Conservation (phyloP, 2,329 filamentous ascomycete species). For the Verticillium dahliae region DNA sequence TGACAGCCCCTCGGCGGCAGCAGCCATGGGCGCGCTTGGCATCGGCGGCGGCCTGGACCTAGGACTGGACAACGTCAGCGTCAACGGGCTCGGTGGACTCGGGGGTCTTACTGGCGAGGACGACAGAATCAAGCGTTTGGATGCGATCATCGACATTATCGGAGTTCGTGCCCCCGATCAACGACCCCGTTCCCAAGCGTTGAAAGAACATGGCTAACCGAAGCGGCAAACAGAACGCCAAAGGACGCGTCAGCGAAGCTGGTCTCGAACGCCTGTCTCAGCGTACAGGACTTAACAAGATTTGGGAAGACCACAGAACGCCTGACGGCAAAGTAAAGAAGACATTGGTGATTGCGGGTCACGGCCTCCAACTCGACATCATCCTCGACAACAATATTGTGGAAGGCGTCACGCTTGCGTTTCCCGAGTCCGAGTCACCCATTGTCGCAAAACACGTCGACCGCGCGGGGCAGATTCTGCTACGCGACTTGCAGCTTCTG, state of each 20-base stretch:
- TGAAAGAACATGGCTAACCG: slow-evolving; percentile 18
- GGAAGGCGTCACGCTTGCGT: slow-evolving; percentile 54
- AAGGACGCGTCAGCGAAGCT: slow-evolving; percentile 65
- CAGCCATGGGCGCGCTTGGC: slow-evolving; percentile 50
- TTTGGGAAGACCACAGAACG: slow-evolving; percentile 49
- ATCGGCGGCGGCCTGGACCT: slow-evolving; percentile 46
- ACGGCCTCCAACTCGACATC: slow-evolving; percentile 55
- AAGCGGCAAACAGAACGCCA: slow-evolving; percentile 17
- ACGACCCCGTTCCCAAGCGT: slow-evolving; percentile 23
- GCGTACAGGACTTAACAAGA: slow-evolving; percentile 57
- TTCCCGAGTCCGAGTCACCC: slow-evolving; percentile 54
- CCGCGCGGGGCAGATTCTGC: slow-evolving; percentile 58
- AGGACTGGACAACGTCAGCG: slow-evolving; percentile 42
- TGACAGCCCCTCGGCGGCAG: slow-evolving; percentile 58
- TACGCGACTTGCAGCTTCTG: slow-evolving; percentile 55
- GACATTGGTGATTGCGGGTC: slow-evolving; percentile 56
- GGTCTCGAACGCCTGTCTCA: slow-evolving; percentile 67
- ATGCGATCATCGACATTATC: slow-evolving; percentile 42
- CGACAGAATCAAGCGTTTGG: slow-evolving; percentile 48
- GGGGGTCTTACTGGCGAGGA: slow-evolving; percentile 39
- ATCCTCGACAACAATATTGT: slow-evolving; percentile 56
- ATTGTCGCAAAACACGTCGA: slow-evolving; percentile 54
- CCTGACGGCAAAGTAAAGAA: slow-evolving; percentile 41
- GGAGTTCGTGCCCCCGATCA: slow-evolving; percentile 28
- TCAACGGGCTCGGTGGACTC: slow-evolving; percentile 34